These are phyloP conservation scores for Cladorrhinum sp. DNA, from an alignment of 2,329 filamentous ascomycete species.

Conservation along the genomic window DNA sequence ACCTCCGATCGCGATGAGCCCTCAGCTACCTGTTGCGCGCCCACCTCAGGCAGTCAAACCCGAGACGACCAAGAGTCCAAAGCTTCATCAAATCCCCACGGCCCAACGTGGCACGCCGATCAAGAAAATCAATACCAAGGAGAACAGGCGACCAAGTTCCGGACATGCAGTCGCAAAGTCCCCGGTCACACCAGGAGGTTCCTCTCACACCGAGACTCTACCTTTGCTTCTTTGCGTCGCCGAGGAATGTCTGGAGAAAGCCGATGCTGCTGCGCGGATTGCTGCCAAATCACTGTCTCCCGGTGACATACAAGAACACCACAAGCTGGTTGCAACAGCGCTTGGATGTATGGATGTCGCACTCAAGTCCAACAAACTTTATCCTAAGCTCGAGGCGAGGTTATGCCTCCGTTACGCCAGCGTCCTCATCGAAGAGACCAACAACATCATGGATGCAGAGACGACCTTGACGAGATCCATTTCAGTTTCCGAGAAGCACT, in stretches of 20 bases:
- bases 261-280: constrained; percentile 52
- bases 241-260: constrained; percentile 70
- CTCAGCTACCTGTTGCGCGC: constrained; percentile 13
- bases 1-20: constrained; percentile 28
- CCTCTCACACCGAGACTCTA: constrained; percentile 47
- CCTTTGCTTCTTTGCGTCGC: constrained; percentile 67
- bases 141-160: constrained; percentile 26
- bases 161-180: constrained; percentile 30
- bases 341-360: constrained; percentile 70
- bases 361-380: constrained; percentile 57
- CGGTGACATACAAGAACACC: constrained; percentile 60
- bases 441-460: constrained; percentile 71
- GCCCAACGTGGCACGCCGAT: constrained; percentile 3
- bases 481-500: constrained; percentile 63
- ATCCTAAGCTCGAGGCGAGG: constrained; percentile 65
- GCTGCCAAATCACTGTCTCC: constrained; percentile 50
- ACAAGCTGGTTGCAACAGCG: constrained; percentile 68
- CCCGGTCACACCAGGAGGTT: constrained; percentile 39
- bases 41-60: constrained; percentile 11
- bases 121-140: constrained; percentile 16
- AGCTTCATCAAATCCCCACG: constrained; percentile 16
- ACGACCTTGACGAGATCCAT: constrained; percentile 69
- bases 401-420: constrained; percentile 69
- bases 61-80: constrained; percentile 24
- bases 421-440: constrained; percentile 70